Percentiles rank a stretch among this genome's conserved stretches.
Conservation (phyloP, 2,329 filamentous ascomycete genomes). For the Exophiala sp. region DNA sequence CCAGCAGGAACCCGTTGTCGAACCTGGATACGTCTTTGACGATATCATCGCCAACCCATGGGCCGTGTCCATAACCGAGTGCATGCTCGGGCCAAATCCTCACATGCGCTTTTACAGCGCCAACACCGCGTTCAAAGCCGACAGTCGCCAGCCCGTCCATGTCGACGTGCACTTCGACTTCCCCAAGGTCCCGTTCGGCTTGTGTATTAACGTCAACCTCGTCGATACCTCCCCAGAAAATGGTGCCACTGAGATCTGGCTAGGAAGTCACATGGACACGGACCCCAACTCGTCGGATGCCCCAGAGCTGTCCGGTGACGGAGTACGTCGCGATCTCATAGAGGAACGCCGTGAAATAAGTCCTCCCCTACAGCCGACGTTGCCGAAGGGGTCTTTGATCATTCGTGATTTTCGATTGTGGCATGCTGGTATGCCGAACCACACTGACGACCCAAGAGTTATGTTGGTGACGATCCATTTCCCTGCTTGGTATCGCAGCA, state of each 20-base stretch:
- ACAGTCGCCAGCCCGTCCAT: constrained; percentile 38
- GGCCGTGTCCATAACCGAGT: constrained; percentile 6
- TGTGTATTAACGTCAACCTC: constrained; percentile 47
- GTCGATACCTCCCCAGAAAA: constrained; percentile 44
- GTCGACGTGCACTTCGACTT: constrained; percentile 46
- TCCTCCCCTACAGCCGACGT: not conserved
- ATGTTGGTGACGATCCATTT: not conserved
- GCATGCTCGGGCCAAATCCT: constrained; percentile 37
- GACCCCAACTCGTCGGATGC: too few species aligned
- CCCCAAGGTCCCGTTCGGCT: constrained; percentile 45
- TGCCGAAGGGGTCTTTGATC: not conserved
- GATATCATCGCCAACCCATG: not conserved
- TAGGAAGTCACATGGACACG: constrained; percentile 42
- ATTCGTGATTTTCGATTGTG: not conserved
- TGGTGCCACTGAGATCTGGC: constrained; percentile 50
- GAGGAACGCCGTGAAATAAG: not conserved
- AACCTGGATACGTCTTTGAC: not conserved
- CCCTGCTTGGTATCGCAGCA: not conserved
- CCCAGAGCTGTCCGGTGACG: too few species aligned
- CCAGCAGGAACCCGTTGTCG: not conserved
- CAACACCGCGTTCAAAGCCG: constrained; percentile 40
- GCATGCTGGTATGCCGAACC: not conserved
- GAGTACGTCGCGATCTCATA: not conserved
- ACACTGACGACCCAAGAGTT: not conserved
- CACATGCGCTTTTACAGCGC: constrained; percentile 36